Conservation (phyloP, 768 basidiomycete species). For the Mycena belliarum region DNA sequence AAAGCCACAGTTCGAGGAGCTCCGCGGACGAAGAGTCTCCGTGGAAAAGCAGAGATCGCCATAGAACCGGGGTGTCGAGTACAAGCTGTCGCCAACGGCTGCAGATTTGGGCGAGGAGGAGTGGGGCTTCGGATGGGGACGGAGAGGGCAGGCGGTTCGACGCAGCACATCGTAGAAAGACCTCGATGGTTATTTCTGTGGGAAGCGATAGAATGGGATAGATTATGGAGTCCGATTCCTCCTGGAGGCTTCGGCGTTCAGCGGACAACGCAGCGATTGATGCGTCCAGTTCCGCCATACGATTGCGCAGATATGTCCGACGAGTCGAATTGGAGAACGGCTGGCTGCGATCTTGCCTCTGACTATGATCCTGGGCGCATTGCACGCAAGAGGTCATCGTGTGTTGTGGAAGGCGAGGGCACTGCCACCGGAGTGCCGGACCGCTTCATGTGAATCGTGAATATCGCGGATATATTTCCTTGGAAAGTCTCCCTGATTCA, state of each 20-base stretch:
- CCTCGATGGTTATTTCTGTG: slow-evolving; percentile 5
- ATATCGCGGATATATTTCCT: no score
- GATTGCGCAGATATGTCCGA: neutral
- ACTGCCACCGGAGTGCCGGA: no score
- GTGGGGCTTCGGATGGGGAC: neutral
- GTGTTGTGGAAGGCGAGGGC: no score
- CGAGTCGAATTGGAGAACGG: neutral
- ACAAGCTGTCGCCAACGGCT: neutral
- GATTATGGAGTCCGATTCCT: slow-evolving; percentile 3
- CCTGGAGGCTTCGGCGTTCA: slow-evolving; percentile 1
- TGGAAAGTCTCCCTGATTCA: no score
- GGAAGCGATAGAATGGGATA: slow-evolving; percentile 3
- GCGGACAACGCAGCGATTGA: neutral
- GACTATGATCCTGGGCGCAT: neutral
- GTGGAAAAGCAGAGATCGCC: neutral
- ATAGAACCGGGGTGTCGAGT: neutral
- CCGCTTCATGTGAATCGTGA: no score
- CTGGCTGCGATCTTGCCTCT: neutral
- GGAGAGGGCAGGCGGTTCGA: neutral
- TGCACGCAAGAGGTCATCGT: no score
- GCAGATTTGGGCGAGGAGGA: neutral
- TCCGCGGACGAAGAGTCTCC: neutral
- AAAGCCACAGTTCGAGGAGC: neutral
- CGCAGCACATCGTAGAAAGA: neutral
- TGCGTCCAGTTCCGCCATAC: neutral